A percentile compares a stretch with the other conserved stretches of the same genome.
These are phyloP conservation scores for Monocercomonoides exilis DNA, from an alignment of 78 protist genomes.

Conservation along the genomic window DNA sequence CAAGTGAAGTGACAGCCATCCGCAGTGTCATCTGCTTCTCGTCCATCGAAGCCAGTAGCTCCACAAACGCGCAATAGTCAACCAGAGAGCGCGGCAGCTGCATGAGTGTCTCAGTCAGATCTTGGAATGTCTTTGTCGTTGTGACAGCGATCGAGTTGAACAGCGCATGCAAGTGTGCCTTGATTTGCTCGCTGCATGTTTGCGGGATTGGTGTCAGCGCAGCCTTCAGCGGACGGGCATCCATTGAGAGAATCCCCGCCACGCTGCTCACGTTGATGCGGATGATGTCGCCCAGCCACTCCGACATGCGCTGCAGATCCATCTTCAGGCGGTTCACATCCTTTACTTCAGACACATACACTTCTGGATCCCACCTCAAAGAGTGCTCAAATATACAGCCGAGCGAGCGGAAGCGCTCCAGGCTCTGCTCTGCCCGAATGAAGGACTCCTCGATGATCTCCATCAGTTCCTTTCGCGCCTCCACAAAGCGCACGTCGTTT, in stretches of 20 bases:
- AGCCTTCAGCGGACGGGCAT: background rate
- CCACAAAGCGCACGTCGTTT: background rate
- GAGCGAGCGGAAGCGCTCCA: background rate
- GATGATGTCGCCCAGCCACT: background rate
- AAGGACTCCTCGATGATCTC: background rate
- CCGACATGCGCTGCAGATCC: background rate
- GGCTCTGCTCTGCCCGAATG: background rate
- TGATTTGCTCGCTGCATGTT: background rate
- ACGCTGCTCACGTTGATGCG: background rate
- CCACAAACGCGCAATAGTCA: background rate
- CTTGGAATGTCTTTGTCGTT: background rate
- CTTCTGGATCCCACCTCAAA: background rate
- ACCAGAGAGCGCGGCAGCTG: background rate
- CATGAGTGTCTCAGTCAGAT: background rate
- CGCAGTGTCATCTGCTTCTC: background rate
- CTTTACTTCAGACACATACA: background rate
- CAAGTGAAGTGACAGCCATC: background rate
- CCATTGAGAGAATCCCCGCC: background rate
- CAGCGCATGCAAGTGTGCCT: background rate
- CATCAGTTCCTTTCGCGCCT: background rate
- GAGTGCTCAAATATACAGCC: background rate
- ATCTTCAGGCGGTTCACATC: background rate
- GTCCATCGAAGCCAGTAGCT: background rate
- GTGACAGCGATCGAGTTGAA: background rate
- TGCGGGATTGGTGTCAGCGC: background rate